Evolutionary conservation across 768 basidiomycete genomes (phyloP), one percentile per base, ranked within the genome.

Genomic region (Nidularia sp.): DNA sequence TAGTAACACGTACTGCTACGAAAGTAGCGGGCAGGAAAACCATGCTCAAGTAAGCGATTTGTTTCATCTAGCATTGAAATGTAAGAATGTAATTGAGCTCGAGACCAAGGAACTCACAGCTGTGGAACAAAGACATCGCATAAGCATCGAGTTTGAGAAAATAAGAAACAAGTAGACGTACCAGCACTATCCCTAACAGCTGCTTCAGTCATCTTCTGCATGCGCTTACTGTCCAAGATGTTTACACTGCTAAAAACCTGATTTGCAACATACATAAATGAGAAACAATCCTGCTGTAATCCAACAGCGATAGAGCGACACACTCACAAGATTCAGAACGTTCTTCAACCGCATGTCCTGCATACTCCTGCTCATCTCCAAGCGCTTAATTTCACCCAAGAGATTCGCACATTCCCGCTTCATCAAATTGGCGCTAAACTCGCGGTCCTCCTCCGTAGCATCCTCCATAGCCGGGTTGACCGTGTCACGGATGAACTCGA

Each of bases 201-300:
- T 18, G 71, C 67, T 52, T 71, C 66, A 0, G 79, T 78, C 53
- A 80, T 55, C 32, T 62, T 54, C 44, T 72, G 66, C 72, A 72
- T 78, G 36, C 67, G 55, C 51, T 50, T 70, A 50, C 76, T 80
- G 48, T 80, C 79, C 1, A 73, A 62, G 35, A 79, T 75, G 54
- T 76, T 79, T 22, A 79, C 70, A 32, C 60, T 73, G 6, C 72
- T 72, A 55, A 80, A 81, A 7, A 70, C 72, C 78, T 79, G 34
- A 45, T 8, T 41, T 41, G 13, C 3, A 45, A 29, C 10, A 9
- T 4, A 29, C 25, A 9, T 45, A 3, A 25, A 9, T 45, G 12
- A 45, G 44, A 13, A 44, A 43, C 49, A 41, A 10, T 8, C 12
- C 13, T 12, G 29, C 13, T 45, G 25, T 8, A 9, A 45, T 25